phyloP scores from a whole-genome alignment of 257 asterid genomes.

The Prunella vulgaris region DNA sequence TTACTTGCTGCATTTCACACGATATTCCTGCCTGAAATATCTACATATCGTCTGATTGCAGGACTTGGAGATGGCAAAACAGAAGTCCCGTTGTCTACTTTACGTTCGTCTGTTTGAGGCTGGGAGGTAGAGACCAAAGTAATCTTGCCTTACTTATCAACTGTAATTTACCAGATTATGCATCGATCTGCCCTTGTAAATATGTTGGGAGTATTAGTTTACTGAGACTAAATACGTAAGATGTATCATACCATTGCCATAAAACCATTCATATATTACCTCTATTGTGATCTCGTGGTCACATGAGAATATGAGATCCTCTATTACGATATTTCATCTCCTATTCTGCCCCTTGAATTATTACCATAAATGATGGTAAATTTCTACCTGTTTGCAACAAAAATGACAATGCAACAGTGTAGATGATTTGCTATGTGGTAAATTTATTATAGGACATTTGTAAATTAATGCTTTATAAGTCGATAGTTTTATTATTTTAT shows the following conservation, averaged over 20 bases:
- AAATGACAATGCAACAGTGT: background rate
- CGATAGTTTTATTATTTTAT: background rate
- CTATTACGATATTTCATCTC: background rate
- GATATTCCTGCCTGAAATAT: background rate
- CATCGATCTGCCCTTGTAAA: background rate
- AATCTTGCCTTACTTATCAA: slow-evolving; percentile 7
- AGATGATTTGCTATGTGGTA: background rate
- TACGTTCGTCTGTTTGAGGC: slow-evolving; percentile 26
- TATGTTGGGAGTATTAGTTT: background rate
- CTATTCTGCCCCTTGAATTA: background rate
- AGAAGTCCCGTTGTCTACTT: slow-evolving; percentile 22
- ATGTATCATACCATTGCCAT: background rate
- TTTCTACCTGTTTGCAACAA: background rate
- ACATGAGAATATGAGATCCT: too few relatives aligned
- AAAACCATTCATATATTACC: background rate
- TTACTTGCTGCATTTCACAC: background rate
- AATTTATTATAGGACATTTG: too few relatives aligned
- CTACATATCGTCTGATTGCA: slow-evolving; percentile 24
- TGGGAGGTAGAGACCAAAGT: background rate
- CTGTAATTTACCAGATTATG: background rate
- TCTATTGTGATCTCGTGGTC: too few relatives aligned
- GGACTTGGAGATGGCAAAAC: slow-evolving; percentile 23
- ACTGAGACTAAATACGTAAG: background rate
- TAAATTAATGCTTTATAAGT: too few relatives aligned
- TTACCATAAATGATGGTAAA: background rate